Percentiles rank a stretch among this genome's conserved stretches.
Conservation (phyloP, 176 grass and related monocot genomes). For the Carex myosuroides region DNA sequence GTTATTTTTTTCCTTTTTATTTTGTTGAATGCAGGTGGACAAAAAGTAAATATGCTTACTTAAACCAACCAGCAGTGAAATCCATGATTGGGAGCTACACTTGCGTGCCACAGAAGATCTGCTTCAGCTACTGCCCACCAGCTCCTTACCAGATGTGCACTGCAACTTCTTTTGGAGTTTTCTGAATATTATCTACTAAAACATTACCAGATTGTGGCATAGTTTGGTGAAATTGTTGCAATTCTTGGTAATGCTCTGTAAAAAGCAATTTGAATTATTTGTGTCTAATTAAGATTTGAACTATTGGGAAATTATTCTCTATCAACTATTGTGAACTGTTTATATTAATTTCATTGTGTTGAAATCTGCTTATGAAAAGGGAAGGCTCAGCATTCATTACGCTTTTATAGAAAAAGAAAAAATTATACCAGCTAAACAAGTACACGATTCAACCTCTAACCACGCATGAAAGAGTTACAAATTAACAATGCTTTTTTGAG, state of each 20-base stretch:
- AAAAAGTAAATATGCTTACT: constrained; percentile 71
- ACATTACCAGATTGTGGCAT: not conserved
- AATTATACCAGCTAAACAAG: not conserved
- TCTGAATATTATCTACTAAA: constrained; percentile 6
- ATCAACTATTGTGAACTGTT: not conserved
- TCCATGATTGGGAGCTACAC: constrained; percentile 41
- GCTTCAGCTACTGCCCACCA: constrained; percentile 20
- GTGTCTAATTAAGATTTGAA: constrained; percentile 5
- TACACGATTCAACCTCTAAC: not conserved
- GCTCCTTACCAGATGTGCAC: constrained; percentile 20
- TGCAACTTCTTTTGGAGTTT: constrained; percentile 25
- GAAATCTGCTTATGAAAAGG: constrained; percentile 1
- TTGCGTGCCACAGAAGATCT: constrained; percentile 41
- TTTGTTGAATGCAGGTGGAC: constrained; percentile 68
- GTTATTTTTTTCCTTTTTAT: not conserved
- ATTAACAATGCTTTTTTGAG: not conserved
- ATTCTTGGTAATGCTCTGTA: constrained; percentile 4
- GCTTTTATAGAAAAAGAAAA: not conserved
- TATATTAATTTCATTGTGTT: not conserved
- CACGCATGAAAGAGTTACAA: not conserved
- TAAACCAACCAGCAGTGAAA: constrained; percentile 58
- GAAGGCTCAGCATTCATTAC: not conserved
- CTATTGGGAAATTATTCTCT: not conserved
- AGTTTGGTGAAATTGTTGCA: not conserved
- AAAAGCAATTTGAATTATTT: constrained; percentile 22